Evolutionary conservation across 495 filamentous ascomycete species (phyloP), one percentile per base, ranked within the genome.

Genomic region (Daldinia caldariorum): DNA sequence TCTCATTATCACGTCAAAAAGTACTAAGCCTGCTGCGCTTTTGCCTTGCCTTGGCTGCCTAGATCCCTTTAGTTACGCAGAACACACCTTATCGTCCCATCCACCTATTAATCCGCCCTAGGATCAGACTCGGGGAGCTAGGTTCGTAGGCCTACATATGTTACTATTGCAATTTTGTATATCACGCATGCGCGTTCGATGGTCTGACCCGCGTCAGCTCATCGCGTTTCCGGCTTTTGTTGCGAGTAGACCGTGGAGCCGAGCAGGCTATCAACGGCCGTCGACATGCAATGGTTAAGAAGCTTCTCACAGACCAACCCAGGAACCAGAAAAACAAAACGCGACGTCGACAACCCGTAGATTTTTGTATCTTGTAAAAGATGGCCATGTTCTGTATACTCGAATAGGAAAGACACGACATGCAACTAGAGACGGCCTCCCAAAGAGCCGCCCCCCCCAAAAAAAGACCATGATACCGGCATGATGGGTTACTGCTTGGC

Each of bases 21-120:
- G 61, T 49, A 50, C 57, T 66, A 45, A 59, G 63, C 58, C 20
- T 66, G 26, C 50, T 39, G 61, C 55, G 61, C 55, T 66, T 72
- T 72, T 58, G 65, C 67, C 66, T 74, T 50, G 29, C 59, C 55
- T 63, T 67, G 54, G 61, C 63, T 37, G 31, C 49, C 66, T 67
- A 58, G 61, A 66, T 37, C 38, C 49, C 14, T 70, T 47, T 39
- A 38, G 58, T 58, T 63, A 59, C 58, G 63, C 54, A 72, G 50
- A 71, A 73, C 72, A 75, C 67, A 75, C 72, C 72, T 73, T 73
- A 66, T 74, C 58, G 58, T 74, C 72, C 74, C 63, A 74, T 74
- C 68, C 31, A 63, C 29, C 56, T 39, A 32, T 61, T 45, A 47
- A 60, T 43, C 58, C 37, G 26, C 49, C 63, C n/a, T 47, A 9